Evolutionary conservation across 495 filamentous ascomycete genomes (phyloP).

Genomic region (Tuber brumale): DNA sequence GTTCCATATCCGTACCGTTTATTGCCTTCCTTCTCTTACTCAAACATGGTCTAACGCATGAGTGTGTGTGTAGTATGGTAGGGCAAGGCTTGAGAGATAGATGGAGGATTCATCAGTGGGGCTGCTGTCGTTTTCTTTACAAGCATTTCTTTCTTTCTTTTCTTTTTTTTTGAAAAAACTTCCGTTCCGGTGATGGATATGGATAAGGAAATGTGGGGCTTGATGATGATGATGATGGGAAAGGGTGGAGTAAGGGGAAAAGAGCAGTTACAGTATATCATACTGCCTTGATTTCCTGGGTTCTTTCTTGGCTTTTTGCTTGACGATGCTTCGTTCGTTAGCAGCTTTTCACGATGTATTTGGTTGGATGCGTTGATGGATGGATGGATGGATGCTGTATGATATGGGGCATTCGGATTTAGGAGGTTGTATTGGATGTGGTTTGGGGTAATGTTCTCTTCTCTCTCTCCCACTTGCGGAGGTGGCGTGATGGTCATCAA

Average conservation of each 20-base stretch:
- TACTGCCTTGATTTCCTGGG: neutral
- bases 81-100: neutral
- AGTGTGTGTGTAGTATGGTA: neutral
- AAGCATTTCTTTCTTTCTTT: neutral
- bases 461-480: neutral
- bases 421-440: neutral
- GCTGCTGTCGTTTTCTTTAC: neutral
- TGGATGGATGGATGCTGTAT: no score
- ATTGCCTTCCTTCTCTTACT: neutral
- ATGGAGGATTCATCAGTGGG: neutral
- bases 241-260: neutral
- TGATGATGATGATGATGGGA: neutral
- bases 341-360: neutral
- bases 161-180: no score
- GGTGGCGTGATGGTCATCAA: neutral
- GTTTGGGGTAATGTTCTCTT: no score
- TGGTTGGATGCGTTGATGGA: neutral
- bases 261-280: no score
- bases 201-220: neutral
- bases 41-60: no score
- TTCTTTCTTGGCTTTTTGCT: no score
- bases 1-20: neutral
- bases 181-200: neutral
- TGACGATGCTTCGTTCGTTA: no score
- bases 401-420: neutral